phyloP scores from a whole-genome alignment of 1,284 basidiomycete genomes.

The Ustanciosporium gigantosporum region DNA sequence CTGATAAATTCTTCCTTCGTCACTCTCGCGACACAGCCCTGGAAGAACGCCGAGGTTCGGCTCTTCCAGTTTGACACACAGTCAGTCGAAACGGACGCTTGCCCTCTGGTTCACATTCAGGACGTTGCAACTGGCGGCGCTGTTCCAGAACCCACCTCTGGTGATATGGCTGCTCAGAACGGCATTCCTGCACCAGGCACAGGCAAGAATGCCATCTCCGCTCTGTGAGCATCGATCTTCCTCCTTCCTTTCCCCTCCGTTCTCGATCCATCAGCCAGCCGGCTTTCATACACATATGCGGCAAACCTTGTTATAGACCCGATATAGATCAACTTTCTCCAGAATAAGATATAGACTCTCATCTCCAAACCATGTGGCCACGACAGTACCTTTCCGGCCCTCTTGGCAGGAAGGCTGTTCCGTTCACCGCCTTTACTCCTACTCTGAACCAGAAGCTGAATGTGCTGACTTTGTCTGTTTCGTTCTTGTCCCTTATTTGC shows the following conservation, averaged over 20 bases:
- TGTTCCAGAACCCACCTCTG: slow-evolving; percentile 40
- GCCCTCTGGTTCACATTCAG: slow-evolving; percentile 39
- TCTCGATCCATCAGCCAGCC: background rate
- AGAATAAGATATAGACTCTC: no score
- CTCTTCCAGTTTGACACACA: slow-evolving; percentile 50
- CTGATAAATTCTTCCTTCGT: background rate
- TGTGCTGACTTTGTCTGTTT: no score
- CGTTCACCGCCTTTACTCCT: no score
- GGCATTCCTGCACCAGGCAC: slow-evolving; percentile 66
- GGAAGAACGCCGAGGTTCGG: slow-evolving; percentile 59
- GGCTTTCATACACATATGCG: background rate
- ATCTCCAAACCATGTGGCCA: no score
- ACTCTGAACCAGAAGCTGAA: no score
- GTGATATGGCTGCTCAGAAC: slow-evolving; percentile 33
- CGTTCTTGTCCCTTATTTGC: no score
- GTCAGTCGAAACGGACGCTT: slow-evolving; percentile 40
- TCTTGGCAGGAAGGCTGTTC: no score
- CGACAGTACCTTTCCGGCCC: no score
- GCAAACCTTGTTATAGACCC: background rate
- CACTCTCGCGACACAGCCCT: slow-evolving; percentile 30
- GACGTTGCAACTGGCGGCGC: slow-evolving; percentile 48
- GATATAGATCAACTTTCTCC: slow-evolving; percentile 2
- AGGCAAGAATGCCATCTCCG: slow-evolving; percentile 20
- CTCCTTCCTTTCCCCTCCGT: background rate
- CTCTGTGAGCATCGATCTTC: slow-evolving; percentile 35